These are phyloP conservation scores for Balakata baccata DNA, from an alignment of 345 rosid genomes.

Conservation along the genomic window DNA sequence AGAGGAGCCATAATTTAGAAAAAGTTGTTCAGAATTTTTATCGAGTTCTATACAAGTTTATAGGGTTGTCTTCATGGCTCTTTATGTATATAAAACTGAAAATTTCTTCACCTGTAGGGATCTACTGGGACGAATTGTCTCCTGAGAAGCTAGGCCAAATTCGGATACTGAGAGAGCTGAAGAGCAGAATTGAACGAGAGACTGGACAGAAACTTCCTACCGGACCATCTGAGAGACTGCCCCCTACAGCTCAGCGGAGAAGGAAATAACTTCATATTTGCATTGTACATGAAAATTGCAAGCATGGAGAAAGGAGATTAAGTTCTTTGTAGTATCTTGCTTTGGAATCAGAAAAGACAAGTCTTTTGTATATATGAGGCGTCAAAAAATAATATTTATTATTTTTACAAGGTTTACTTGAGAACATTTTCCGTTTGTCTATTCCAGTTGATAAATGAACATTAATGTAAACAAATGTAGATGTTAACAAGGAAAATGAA, in stretches of 20 bases:
- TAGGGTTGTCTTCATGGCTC: neutral
- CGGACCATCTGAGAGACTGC: constrained; percentile 70
- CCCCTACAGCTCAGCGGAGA: constrained; percentile 58
- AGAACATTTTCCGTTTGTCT: no score
- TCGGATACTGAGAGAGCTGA: constrained; percentile 72
- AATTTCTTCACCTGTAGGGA: constrained; percentile 37
- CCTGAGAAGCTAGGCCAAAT: constrained; percentile 79
- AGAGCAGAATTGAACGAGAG: constrained; percentile 54
- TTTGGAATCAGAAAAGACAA: neutral
- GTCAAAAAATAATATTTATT: neutral
- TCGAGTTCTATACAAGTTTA: no score
- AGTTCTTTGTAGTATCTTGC: neutral
- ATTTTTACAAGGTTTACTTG: no score
- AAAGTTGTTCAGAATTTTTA: no score
- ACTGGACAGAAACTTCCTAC: constrained; percentile 65
- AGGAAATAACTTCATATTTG: constrained; percentile 16
- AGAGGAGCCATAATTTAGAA: no score
- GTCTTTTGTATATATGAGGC: neutral
- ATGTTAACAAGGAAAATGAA: no score
- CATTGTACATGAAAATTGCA: neutral
- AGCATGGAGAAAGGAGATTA: neutral
- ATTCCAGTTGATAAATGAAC: no score
- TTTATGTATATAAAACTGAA: neutral
- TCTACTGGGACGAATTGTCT: constrained; percentile 80
- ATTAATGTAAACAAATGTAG: no score